Conservation (phyloP, 2,329 filamentous ascomycete genomes). For the Pezicula rhizophila region DNA sequence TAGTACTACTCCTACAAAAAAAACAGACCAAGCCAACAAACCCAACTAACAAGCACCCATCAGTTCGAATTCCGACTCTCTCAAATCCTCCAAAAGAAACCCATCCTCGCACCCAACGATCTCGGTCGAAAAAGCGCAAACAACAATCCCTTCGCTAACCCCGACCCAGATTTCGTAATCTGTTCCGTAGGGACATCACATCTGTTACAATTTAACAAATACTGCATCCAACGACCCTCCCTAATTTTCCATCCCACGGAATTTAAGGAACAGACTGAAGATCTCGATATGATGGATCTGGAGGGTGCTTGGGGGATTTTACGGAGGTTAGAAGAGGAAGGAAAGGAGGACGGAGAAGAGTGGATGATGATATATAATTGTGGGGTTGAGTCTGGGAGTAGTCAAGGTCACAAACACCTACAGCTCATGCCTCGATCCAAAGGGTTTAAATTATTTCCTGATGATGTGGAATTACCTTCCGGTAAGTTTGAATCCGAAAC, state of each 20-base stretch:
- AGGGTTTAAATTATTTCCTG: conserved; percentile 18
- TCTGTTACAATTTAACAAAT: conserved; percentile 32
- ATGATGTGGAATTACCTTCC: conserved; percentile 3
- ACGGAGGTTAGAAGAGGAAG: conserved; percentile 12
- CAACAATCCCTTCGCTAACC: conserved; percentile 22
- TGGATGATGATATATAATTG: conserved; percentile 40
- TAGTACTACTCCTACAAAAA: too few relatives aligned
- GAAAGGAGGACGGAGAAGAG: conserved; percentile 2
- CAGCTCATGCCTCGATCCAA: conserved; percentile 33
- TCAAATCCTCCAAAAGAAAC: conserved; percentile 11
- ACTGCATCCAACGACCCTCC: conserved; percentile 29
- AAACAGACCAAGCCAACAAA: too few relatives aligned
- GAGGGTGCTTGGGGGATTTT: conserved; percentile 32
- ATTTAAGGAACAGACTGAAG: conserved; percentile 31
- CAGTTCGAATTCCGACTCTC: conserved; percentile 26
- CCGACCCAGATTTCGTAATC: conserved; percentile 27
- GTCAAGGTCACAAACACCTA: conserved; percentile 39
- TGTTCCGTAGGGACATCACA: conserved; percentile 23
- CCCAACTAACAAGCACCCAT: neutral
- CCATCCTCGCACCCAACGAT: conserved; percentile 20
- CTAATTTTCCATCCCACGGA: conserved; percentile 33
- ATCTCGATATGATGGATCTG: conserved; percentile 31
- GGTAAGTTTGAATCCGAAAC: neutral
- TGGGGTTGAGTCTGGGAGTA: conserved; percentile 35
- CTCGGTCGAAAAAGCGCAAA: conserved; percentile 17